Percentiles rank a stretch among this genome's conserved stretches.
phyloP scores from a whole-genome alignment of 2,329 filamentous ascomycete genomes.

The Fusarium praegraminearum region DNA sequence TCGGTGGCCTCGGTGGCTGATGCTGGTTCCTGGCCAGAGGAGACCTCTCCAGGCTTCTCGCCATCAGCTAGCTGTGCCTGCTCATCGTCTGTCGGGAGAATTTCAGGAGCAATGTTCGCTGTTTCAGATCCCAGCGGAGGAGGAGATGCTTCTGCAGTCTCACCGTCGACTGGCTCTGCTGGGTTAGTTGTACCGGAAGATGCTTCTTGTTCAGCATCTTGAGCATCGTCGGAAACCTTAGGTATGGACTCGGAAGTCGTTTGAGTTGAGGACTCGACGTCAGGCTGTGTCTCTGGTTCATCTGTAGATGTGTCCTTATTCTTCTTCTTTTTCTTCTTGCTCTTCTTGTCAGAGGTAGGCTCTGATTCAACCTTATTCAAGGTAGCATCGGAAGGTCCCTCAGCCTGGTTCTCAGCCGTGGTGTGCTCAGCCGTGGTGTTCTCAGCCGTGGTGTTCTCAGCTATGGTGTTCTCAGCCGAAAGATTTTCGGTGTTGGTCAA shows the following conservation, averaged over 20 bases:
- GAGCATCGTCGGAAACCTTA: constrained; percentile 5
- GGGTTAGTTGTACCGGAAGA: constrained; percentile 3
- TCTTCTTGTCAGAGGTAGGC: constrained; percentile 38
- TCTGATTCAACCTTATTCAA: constrained; percentile 21
- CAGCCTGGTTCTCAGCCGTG: constrained; percentile 11
- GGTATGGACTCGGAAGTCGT: constrained; percentile 15
- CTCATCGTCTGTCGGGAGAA: constrained; percentile 37
- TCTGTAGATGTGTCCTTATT: constrained; percentile 40
- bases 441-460: constrained; percentile 14
- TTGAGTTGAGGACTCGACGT: constrained; percentile 24
- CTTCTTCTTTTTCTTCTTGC: constrained; percentile 56
- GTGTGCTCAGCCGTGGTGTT: constrained; percentile 6
- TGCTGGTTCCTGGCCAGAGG: constrained; percentile 37
- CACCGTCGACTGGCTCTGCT: constrained; percentile 12
- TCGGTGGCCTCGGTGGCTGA: constrained; percentile 28
- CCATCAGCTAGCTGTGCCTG: constrained; percentile 46
- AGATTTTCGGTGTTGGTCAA: neutral
- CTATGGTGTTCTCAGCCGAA: constrained; percentile 1
- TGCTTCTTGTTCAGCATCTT: constrained; percentile 21
- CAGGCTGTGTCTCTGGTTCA: constrained; percentile 30
- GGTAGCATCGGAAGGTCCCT: constrained; percentile 2
- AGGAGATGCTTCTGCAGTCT: constrained; percentile 16
- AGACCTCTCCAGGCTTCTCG: constrained; percentile 40
- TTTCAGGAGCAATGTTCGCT: constrained; percentile 25
- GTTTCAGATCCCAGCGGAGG: constrained; percentile 32